These are phyloP conservation scores for Calvatia gigantea DNA, from an alignment of 768 basidiomycete species.

Conservation along the genomic window DNA sequence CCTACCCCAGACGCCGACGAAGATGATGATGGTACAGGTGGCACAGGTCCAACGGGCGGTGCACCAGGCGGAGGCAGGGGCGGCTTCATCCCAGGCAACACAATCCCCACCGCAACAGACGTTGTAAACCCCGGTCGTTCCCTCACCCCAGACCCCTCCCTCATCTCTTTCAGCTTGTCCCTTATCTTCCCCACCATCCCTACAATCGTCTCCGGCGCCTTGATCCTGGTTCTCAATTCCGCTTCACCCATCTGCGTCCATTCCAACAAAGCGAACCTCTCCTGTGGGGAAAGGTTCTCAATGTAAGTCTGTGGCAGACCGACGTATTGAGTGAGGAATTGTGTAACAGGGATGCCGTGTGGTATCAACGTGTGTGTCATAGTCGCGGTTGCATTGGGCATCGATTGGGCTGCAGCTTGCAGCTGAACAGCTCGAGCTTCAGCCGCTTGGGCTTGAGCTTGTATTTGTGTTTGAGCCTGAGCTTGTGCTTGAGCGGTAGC, in stretches of 20 bases:
- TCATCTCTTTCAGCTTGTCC: slow-evolving; percentile 11
- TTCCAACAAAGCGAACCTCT: slow-evolving; percentile 2
- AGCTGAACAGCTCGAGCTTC: background rate
- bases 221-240: background rate
- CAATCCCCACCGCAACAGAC: slow-evolving; percentile 7
- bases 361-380: slow-evolving; percentile 6
- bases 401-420: background rate
- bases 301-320: slow-evolving; percentile 2
- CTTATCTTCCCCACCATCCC: slow-evolving; percentile 4
- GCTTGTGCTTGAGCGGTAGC: background rate
- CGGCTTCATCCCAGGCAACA: slow-evolving; percentile 9
- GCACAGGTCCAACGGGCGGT: slow-evolving; percentile 6
- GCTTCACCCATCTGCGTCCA: slow-evolving; percentile 9
- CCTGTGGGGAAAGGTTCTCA: background rate
- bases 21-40: slow-evolving; percentile 1
- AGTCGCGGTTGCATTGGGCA: background rate
- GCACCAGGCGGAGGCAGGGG: background rate
- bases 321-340: slow-evolving; percentile 8
- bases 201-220: background rate
- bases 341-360: slow-evolving; percentile 5
- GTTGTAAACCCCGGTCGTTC: slow-evolving; percentile 8
- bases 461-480: background rate
- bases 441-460: background rate
- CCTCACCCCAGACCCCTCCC: background rate
- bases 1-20: too few species aligned